These are phyloP conservation scores for Takakia lepidozioides DNA, from an alignment of 225 moss, liverwort and hornwort species.

Conservation along the genomic window DNA sequence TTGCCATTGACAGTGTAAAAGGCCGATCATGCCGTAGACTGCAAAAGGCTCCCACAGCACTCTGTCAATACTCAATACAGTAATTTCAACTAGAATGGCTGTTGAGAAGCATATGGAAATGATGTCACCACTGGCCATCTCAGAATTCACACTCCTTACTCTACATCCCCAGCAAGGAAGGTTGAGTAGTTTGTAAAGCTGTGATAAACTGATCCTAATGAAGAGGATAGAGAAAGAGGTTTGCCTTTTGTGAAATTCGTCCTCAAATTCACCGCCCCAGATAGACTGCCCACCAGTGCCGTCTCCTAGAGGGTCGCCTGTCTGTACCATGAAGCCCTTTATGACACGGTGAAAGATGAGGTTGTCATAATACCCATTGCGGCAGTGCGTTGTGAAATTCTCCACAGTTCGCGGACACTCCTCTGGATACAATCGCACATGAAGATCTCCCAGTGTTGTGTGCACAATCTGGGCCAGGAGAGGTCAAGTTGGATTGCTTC, in stretches of 20 bases:
- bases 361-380: conserved; percentile 99
- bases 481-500: too few relatives aligned
- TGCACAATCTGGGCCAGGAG: conserved; percentile 64
- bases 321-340: conserved; percentile 99
- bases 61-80: too few relatives aligned
- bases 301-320: conserved; percentile 97
- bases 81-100: too few relatives aligned
- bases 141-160: too few relatives aligned
- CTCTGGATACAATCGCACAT: conserved; percentile 90
- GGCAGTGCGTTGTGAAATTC: conserved; percentile 97
- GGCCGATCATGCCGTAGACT: conserved; percentile 97
- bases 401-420: conserved; percentile 99
- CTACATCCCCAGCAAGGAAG: too few relatives aligned
- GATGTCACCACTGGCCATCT: too few relatives aligned
- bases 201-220: too few relatives aligned
- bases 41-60: too few relatives aligned
- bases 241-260: conserved; percentile 99
- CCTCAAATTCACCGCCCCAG: conserved; percentile 99
- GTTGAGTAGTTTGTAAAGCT: too few relatives aligned
- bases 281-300: conserved; percentile 98
- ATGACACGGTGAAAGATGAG: conserved; percentile 98
- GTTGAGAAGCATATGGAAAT: too few relatives aligned
- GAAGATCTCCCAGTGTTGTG: conserved; percentile 86
- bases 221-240: too few relatives aligned
- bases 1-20: conserved; percentile 99